Percentiles rank a stretch among this genome's conserved stretches.
phyloP scores from a whole-genome alignment of 225 moss, liverwort and hornwort species.

The Polytrichum commune region DNA sequence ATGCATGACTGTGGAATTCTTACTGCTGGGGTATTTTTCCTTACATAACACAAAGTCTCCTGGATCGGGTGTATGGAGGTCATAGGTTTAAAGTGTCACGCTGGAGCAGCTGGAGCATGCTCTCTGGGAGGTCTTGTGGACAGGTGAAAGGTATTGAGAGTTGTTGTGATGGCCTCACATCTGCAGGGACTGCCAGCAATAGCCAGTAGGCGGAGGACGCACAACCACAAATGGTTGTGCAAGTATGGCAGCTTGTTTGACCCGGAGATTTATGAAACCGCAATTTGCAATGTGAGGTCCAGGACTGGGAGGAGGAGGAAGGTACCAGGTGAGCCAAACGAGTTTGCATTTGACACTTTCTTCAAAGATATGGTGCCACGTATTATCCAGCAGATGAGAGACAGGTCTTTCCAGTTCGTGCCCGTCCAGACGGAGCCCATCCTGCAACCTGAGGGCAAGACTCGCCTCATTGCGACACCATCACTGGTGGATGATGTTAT shows the following conservation, averaged over 20 bases:
- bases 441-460: conserved; percentile 15
- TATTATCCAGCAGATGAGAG: conserved; percentile 52
- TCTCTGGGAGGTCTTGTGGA: too few species aligned
- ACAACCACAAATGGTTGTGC: conserved; percentile 18
- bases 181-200: neutral
- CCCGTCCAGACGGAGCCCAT: conserved; percentile 16
- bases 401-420: conserved; percentile 60
- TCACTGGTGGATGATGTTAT: conserved; percentile 34
- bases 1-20: too few species aligned
- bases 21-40: too few species aligned
- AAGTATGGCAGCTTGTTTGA: conserved; percentile 47
- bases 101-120: too few species aligned
- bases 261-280: conserved; percentile 29
- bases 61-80: too few species aligned
- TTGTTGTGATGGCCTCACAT: too few species aligned
- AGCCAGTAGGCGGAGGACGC: neutral
- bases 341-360: conserved; percentile 6
- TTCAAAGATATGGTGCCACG: conserved; percentile 9
- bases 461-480: conserved; percentile 4
- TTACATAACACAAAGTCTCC: too few species aligned
- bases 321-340: neutral
- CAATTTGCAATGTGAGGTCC: conserved; percentile 29
- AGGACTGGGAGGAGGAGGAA: conserved; percentile 22
- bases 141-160: too few species aligned
- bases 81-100: too few species aligned